A percentile compares a stretch with the other conserved stretches of the same genome.
Conservation (phyloP, 2,329 filamentous ascomycete genomes). For the Talaromyces sp. region DNA sequence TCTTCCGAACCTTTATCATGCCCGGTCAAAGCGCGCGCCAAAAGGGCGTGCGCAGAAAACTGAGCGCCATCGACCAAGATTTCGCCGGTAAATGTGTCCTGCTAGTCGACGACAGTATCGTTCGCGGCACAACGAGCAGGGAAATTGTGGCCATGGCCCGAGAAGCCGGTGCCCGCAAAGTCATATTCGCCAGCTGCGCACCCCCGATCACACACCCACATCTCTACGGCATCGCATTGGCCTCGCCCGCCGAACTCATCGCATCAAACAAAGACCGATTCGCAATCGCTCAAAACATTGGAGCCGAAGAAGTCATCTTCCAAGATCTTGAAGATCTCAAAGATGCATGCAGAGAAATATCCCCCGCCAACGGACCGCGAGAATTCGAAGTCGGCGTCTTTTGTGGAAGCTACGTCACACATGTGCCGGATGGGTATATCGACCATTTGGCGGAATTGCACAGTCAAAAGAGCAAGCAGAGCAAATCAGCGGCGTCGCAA, state of each 20-base stretch:
- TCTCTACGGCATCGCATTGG: slow-evolving; percentile 58
- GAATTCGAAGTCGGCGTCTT: slow-evolving; percentile 91
- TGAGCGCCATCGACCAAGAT: slow-evolving; percentile 80
- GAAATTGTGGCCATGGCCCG: slow-evolving; percentile 81
- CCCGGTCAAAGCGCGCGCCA: slow-evolving; percentile 75
- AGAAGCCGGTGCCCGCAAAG: slow-evolving; percentile 75
- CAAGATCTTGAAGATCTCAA: slow-evolving; percentile 76
- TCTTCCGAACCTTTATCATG: slow-evolving; percentile 85
- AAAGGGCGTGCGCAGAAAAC: slow-evolving; percentile 83
- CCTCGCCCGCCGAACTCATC: slow-evolving; percentile 66
- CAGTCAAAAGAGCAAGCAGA: slow-evolving; percentile 11
- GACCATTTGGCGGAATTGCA: slow-evolving; percentile 49
- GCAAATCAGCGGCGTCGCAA: background rate
- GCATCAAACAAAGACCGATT: slow-evolving; percentile 62
- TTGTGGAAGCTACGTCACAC: slow-evolving; percentile 79
- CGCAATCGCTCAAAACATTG: slow-evolving; percentile 64
- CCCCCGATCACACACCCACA: slow-evolving; percentile 82
- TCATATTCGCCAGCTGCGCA: slow-evolving; percentile 78
- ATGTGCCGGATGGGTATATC: slow-evolving; percentile 75
- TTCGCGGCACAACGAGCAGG: slow-evolving; percentile 75
- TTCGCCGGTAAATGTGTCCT: slow-evolving; percentile 77
- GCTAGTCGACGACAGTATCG: slow-evolving; percentile 85
- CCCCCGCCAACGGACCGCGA: slow-evolving; percentile 49
- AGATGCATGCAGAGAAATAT: slow-evolving; percentile 69
- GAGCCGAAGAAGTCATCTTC: slow-evolving; percentile 72